Evolutionary conservation across 192 early-diverging fungal species (phyloP), one percentile per base, ranked within the genome.

Genomic region (Coemansia sp.): DNA sequence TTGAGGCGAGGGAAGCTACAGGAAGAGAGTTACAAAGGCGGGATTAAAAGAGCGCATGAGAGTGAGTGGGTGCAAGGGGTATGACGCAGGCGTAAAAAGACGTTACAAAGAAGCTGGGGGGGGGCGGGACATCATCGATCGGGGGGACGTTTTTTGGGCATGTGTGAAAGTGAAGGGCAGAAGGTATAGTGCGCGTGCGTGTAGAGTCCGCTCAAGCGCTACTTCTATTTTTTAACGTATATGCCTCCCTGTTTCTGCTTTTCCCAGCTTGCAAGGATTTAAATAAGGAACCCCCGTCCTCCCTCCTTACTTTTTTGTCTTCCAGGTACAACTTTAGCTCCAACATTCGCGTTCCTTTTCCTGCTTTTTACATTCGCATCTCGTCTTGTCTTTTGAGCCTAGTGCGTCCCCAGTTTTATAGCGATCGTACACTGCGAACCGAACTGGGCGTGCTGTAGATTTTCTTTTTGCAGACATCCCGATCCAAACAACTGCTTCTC

Each of bases 151-250:
- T 41, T 49, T 49, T 49, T 49, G 48, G 48, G 20, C 48, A 49
- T 49, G 48, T 21, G 48, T 21, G 20, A 21, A 49, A 16, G n/a
- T 18, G n/a, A 49, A 49, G 12, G 16, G 43, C 43, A 60, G n/a
- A 26, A 7, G 60, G 60, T 61, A 61, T 61, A 61, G 60, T 61
- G 60, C 60, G 60, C 44, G 60, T 61, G 39, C 11, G 18, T 44
- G 7, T 14, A 38, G 57, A 35, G 33, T 30, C 30, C 30, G 30
- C 30, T 3, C 30, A 30, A 30, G 30, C 3, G 30, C 30, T 30
- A 30, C 30, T 30, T 30, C 30, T 30, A 30, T 30, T 30, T 30
- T 30, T 30, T 30, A 30, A 30, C 30, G 30, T 30, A 30, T 30
- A 30, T 3, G 30, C 3, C 30, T 30, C 30, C 30, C 30, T 30